Evolutionary conservation across 768 basidiomycete genomes (phyloP).

Genomic region (Tubosaeta sp.): DNA sequence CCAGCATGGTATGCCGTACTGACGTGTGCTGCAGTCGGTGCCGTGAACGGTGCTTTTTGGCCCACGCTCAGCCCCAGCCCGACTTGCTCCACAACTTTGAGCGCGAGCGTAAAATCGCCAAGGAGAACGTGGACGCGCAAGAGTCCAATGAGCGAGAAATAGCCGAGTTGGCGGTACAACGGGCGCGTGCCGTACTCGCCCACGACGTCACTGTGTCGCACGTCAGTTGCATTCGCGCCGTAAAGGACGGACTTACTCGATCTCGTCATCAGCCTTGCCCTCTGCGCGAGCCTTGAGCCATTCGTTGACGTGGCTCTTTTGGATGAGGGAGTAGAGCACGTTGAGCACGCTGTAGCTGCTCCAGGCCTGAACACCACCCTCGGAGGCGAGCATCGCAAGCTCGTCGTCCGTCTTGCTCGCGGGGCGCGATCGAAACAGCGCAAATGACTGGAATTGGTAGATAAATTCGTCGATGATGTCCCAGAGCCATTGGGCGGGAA

Average conservation of each 20-base stretch:
- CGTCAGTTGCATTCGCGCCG: not conserved
- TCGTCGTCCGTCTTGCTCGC: constrained; percentile 90
- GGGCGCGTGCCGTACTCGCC: constrained; percentile 91
- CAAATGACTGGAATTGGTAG: constrained; percentile 97
- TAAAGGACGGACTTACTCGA: constrained; percentile 52
- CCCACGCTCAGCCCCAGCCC: constrained; percentile 89
- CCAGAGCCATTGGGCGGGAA: constrained; percentile 98
- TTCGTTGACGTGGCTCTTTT: constrained; percentile 95
- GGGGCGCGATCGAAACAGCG: constrained; percentile 83
- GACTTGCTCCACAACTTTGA: constrained; percentile 93
- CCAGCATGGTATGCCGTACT: constrained; percentile 94
- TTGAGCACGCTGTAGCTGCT: constrained; percentile 97
- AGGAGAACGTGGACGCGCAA: constrained; percentile 93
- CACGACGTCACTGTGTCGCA: constrained; percentile 60
- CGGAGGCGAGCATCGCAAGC: constrained; percentile 73
- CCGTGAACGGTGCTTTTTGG: constrained; percentile 89
- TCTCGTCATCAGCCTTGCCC: constrained; percentile 78
- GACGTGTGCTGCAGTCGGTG: constrained; percentile 96
- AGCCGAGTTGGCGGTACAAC: constrained; percentile 92
- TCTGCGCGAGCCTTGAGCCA: constrained; percentile 79
- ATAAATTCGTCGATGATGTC: constrained; percentile 97
- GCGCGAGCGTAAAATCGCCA: constrained; percentile 91
- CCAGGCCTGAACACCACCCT: constrained; percentile 81
- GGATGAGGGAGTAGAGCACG: constrained; percentile 96
- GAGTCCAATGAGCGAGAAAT: constrained; percentile 94